Conservation (phyloP, 2,329 filamentous ascomycete genomes). For the Aspergillus sp. region DNA sequence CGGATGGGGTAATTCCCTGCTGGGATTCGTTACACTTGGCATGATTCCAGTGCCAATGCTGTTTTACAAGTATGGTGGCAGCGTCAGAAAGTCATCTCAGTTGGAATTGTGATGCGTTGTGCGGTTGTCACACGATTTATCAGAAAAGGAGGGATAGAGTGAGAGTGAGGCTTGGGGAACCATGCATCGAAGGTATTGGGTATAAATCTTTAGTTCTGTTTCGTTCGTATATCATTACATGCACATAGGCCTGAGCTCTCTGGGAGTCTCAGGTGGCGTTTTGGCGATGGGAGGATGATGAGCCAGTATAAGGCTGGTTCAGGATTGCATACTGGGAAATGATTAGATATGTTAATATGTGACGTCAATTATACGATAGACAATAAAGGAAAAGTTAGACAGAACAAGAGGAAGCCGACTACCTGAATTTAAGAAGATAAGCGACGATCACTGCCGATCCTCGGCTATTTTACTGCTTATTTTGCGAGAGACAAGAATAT, state of each 20-base stretch:
- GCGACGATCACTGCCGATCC: no score
- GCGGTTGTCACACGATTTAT: not conserved
- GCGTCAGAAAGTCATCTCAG: not conserved
- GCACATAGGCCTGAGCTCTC: not conserved
- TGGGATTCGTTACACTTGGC: not conserved
- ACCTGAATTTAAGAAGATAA: no score
- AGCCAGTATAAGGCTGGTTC: not conserved
- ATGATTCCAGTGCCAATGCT: not conserved
- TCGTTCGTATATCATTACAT: not conserved
- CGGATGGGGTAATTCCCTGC: slow-evolving; percentile 3
- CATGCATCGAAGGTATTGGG: not conserved
- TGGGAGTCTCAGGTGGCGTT: not conserved
- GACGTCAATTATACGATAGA: not conserved
- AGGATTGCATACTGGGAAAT: not conserved
- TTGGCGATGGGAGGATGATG: not conserved
- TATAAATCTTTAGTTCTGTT: not conserved
- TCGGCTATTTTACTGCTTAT: no score
- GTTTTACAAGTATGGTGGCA: not conserved
- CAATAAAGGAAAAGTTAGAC: not conserved
- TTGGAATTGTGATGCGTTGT: not conserved
- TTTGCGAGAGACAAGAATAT: no score
- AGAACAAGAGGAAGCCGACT: no score
- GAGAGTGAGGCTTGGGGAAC: not conserved
- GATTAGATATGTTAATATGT: not conserved
- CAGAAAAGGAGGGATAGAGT: not conserved